A percentile compares a stretch with the other conserved stretches of the same genome.
Evolutionary conservation across 768 basidiomycete species (phyloP).

Genomic region (Russula earlei): DNA sequence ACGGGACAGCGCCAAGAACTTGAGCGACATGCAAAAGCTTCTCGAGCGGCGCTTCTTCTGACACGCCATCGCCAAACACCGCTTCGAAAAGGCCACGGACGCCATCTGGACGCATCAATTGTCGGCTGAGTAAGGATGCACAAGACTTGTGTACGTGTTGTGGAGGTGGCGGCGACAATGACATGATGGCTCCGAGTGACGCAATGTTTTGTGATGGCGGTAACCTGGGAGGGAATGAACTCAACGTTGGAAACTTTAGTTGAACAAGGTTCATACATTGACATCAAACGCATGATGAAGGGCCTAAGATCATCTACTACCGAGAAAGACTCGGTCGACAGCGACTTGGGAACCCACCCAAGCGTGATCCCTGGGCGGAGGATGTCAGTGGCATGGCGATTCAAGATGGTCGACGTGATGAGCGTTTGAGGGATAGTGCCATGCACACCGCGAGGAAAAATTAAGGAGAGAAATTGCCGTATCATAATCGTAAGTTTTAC

Average conservation of each 20-base stretch:
- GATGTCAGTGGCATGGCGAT: conserved; percentile 49
- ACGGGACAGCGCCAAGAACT: conserved; percentile 55
- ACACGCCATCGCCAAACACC: conserved; percentile 56
- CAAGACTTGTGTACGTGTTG: conserved; percentile 50
- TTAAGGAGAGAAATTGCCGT: conserved; percentile 35
- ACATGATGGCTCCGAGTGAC: conserved; percentile 41
- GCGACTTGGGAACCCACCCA: conserved; percentile 62
- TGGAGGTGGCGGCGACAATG: conserved; percentile 39
- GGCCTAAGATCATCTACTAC: conserved; percentile 42
- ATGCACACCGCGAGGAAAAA: conserved; percentile 47
- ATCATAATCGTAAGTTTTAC: conserved; percentile 35
- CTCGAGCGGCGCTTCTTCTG: conserved; percentile 47
- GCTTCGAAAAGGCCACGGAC: conserved; percentile 60
- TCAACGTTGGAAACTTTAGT: not conserved
- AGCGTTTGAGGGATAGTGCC: conserved; percentile 44
- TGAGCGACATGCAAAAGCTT: conserved; percentile 66
- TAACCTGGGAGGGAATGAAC: conserved; percentile 35
- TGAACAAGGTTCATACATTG: conserved; percentile 40
- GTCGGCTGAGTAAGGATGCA: conserved; percentile 54
- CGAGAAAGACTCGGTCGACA: conserved; percentile 31
- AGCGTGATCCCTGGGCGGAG: conserved; percentile 51
- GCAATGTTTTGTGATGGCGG: conserved; percentile 57
- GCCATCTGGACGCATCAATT: conserved; percentile 62
- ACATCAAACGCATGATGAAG: conserved; percentile 45
- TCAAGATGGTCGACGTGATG: conserved; percentile 48